These are phyloP conservation scores for Moniliophthora roreri DNA, from an alignment of 1,284 basidiomycete genomes.

Conservation along the genomic window DNA sequence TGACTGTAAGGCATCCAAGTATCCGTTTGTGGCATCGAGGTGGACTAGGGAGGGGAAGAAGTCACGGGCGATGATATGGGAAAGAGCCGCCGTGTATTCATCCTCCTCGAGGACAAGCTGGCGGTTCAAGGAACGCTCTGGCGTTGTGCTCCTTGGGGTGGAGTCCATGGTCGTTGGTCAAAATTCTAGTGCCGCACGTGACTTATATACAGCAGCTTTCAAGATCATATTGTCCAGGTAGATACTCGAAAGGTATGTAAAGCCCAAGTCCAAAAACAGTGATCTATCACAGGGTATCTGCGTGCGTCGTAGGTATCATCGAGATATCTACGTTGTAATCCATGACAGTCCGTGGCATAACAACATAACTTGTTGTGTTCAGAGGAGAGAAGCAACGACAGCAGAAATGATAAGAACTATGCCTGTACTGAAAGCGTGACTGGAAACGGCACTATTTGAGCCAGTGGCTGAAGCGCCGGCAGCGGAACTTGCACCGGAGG, in stretches of 20 bases:
- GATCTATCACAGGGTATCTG: not conserved
- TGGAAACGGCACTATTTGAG: not conserved
- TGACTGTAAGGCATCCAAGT: conserved; percentile 75
- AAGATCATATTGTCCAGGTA: too few species aligned
- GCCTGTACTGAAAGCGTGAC: not conserved
- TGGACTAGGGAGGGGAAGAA: conserved; percentile 94
- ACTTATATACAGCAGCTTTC: too few species aligned
- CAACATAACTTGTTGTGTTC: not conserved
- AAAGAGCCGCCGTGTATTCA: conserved; percentile 91
- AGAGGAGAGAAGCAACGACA: conserved; percentile 5
- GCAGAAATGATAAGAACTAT: not conserved
- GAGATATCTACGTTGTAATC: not conserved
- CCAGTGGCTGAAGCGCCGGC: conserved; percentile 2
- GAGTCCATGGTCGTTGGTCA: too few species aligned
- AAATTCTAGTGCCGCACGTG: too few species aligned
- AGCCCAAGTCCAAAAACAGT: too few species aligned
- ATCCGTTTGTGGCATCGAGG: conserved; percentile 83
- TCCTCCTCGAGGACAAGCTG: conserved; percentile 90
- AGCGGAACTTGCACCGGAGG: not conserved
- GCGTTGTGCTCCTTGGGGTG: conserved; percentile 4
- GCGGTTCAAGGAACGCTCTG: conserved; percentile 61
- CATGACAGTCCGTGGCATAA: not conserved
- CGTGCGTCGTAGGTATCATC: not conserved
- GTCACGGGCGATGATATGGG: conserved; percentile 92
- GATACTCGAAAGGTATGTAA: too few species aligned